Evolutionary conservation across 768 basidiomycete species (phyloP), one percentile per base, ranked within the genome.

Genomic region (Rubroboletus pulcherrimus): DNA sequence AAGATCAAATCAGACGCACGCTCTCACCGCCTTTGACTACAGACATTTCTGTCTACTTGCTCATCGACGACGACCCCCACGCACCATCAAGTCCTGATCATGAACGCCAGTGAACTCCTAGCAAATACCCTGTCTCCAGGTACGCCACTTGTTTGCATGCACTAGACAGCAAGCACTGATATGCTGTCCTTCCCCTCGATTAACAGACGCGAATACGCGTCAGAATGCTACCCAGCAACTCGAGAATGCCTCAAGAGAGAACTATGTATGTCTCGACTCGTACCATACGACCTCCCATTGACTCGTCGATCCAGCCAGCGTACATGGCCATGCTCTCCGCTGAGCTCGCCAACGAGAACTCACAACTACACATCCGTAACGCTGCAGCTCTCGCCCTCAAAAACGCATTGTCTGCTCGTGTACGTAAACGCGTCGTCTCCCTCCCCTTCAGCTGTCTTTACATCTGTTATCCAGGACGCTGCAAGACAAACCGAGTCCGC

Each of bases 321-420:
- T 99, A 98, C 78, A 89, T 98, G 84, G 70, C 87, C 69, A 93
- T 91, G 81, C 86, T 99, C 59, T 87, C 91, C 17, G 74, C 82
- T 17, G 91, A 93, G 61, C 82, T 99, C 45, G 84, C 86, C 30
- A 87, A 93, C 63, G 92, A 94, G 69, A 75, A 60, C 42, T 81
- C 81, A 7, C 77, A 81, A 14, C 66, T 85, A 34, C 86, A 93
- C 70, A 83, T 95, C 50, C 81, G 97, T 62, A 96, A 91, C 68
- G 94, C 96, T n/a, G 95, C 97, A 24, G 94, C 93, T 70, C 80
- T 99, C 49, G 95, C 96, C 19, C 78, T 99, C 73, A 99, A 98
- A 83, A 99, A 99, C 73, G 83, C 93, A 57, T 74, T 99, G 55
- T 83, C 87, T 34, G 93, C 95, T 57, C 80, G 92, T 66, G 96